phyloP scores from a whole-genome alignment of 2,329 filamentous ascomycete species.

The Capronia americana region DNA sequence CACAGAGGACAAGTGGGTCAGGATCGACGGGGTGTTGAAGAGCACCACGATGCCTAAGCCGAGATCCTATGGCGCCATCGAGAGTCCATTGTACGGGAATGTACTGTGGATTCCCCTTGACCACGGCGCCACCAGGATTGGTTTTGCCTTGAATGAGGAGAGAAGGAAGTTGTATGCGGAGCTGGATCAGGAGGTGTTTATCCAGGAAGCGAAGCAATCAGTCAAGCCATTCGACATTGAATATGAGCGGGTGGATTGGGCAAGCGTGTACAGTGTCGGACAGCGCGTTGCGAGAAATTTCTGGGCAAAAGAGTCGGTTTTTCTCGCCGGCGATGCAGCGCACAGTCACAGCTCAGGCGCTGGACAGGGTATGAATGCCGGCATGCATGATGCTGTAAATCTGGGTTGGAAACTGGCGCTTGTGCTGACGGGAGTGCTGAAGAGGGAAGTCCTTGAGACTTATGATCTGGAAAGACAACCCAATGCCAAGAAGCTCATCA shows the following conservation, averaged over 20 bases:
- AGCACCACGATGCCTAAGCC: slow-evolving; percentile 57
- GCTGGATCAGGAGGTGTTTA: slow-evolving; percentile 47
- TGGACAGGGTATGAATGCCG: slow-evolving; percentile 40
- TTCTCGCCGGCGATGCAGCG: slow-evolving; percentile 36
- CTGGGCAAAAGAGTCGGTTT: slow-evolving; percentile 35
- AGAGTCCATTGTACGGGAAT: slow-evolving; percentile 60
- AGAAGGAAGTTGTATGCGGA: slow-evolving; percentile 46
- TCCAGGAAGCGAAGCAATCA: slow-evolving; percentile 49
- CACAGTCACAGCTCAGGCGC: slow-evolving; percentile 39
- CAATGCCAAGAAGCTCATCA: slow-evolving; percentile 43
- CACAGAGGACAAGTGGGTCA: slow-evolving; percentile 61
- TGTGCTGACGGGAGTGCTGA: slow-evolving; percentile 37
- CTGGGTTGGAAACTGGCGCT: slow-evolving; percentile 39
- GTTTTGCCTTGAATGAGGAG: slow-evolving; percentile 58
- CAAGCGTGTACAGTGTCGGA: slow-evolving; percentile 53
- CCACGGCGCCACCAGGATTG: slow-evolving; percentile 60
- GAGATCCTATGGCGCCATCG: slow-evolving; percentile 57
- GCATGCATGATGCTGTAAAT: slow-evolving; percentile 39
- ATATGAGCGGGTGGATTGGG: slow-evolving; percentile 53
- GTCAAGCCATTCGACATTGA: slow-evolving; percentile 50
- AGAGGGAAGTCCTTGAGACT: slow-evolving; percentile 40
- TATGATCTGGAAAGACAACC: slow-evolving; percentile 44
- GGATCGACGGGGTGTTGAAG: slow-evolving; percentile 58
- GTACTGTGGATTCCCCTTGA: slow-evolving; percentile 63
- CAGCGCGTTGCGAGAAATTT: slow-evolving; percentile 47